phyloP scores from a whole-genome alignment of 345 rosid species.

The Acer saccharum region DNA sequence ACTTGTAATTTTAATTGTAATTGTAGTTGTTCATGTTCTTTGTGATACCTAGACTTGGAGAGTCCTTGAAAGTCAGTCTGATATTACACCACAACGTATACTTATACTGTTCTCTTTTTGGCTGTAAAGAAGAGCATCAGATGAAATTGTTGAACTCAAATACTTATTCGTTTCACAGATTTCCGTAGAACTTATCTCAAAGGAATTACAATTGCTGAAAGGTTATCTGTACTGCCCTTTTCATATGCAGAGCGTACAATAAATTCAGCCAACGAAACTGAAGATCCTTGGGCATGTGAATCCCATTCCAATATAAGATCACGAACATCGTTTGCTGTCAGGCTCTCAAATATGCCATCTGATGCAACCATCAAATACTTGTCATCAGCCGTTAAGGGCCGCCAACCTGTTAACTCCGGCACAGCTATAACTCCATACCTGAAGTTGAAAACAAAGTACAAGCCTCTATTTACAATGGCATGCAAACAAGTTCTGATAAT shows the following conservation, averaged over 20 bases:
- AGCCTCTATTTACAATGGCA: background rate
- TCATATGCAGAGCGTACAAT: constrained; percentile 19
- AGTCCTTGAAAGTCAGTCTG: too few relatives aligned
- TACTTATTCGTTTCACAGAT: background rate
- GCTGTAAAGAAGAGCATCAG: too few relatives aligned
- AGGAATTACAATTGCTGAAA: constrained; percentile 27
- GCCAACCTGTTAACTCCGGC: constrained; percentile 33
- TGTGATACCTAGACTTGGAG: too few relatives aligned
- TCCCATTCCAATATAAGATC: constrained; percentile 19
- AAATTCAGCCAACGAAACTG: constrained; percentile 20
- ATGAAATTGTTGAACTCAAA: too few relatives aligned
- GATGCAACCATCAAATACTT: constrained; percentile 33
- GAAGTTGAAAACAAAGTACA: background rate
- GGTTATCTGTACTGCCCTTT: constrained; percentile 25
- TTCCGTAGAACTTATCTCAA: background rate
- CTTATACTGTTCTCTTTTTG: too few relatives aligned
- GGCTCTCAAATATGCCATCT: constrained; percentile 39
- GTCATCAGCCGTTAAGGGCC: constrained; percentile 15
- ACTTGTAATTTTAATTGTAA: too few relatives aligned
- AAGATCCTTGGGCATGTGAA: background rate
- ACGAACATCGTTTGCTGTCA: constrained; percentile 18
- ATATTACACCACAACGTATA: too few relatives aligned
- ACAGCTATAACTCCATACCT: constrained; percentile 30
- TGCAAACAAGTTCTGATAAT: background rate
- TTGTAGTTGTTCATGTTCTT: background rate